A percentile compares a stretch with the other conserved stretches of the same genome.
phyloP scores from a whole-genome alignment of 169 alveolate species.

The Babesia microti region DNA sequence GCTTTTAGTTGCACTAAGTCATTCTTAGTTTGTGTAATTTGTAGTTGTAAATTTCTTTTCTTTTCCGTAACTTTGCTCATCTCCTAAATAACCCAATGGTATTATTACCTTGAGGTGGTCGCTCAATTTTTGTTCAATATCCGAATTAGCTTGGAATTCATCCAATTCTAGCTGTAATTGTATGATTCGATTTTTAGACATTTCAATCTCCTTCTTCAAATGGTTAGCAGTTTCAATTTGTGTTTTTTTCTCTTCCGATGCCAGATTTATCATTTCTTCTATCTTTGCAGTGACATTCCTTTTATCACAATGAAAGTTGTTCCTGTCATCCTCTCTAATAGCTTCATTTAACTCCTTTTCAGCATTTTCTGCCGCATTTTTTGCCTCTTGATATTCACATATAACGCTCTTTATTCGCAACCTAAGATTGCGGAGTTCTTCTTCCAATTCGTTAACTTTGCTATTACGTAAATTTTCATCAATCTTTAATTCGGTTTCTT shows the following conservation, averaged over 20 bases:
- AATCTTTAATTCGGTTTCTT: background rate
- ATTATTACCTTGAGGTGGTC: slow-evolving; percentile 8
- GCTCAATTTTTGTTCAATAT: too few relatives aligned
- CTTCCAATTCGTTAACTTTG: slow-evolving; percentile 3
- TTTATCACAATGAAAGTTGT: background rate
- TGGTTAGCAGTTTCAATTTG: background rate
- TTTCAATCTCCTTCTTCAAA: slow-evolving; percentile 4
- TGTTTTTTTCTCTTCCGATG: background rate
- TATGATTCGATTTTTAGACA: slow-evolving; percentile 4
- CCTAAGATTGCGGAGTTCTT: slow-evolving; percentile 8
- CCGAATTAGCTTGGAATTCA: too few relatives aligned
- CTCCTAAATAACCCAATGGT: slow-evolving; percentile 7
- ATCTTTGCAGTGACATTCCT: slow-evolving; percentile 6
- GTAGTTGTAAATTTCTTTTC: slow-evolving; percentile 12
- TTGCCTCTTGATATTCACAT: background rate
- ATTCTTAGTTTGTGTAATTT: background rate
- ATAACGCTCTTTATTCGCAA: background rate
- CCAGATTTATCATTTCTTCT: slow-evolving; percentile 2
- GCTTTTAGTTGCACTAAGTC: too few relatives aligned
- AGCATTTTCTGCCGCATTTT: slow-evolving; percentile 7
- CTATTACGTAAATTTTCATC: background rate
- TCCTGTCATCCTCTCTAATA: slow-evolving; percentile 11
- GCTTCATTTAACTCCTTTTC: slow-evolving; percentile 1
- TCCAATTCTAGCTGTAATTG: slow-evolving; percentile 23
- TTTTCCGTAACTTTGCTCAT: slow-evolving; percentile 20